Conservation (phyloP, 805 yeast genomes). For the Clavispora santaluciae region DNA sequence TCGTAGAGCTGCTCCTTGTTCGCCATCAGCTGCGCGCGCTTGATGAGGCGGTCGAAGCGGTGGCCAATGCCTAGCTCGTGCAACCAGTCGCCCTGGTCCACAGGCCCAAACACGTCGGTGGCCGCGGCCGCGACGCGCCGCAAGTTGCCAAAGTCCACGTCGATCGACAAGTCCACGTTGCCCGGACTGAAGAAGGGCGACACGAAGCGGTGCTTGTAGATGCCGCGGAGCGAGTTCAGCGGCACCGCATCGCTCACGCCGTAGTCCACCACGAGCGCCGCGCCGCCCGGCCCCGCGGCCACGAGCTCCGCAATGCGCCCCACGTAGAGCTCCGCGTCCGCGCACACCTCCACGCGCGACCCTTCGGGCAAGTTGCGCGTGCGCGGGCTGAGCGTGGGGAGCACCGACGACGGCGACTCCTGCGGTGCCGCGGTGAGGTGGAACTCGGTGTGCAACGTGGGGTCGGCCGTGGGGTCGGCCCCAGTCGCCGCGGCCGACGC, state of each 20-base stretch:
- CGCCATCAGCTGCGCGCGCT: conserved; percentile 34
- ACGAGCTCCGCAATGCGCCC: conserved; percentile 46
- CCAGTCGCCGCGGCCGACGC: conserved; percentile 6
- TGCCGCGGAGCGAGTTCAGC: conserved; percentile 68
- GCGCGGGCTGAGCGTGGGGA: conserved; percentile 49
- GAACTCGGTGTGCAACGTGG: conserved; percentile 33
- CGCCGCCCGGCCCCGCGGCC: conserved; percentile 45
- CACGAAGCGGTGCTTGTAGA: conserved; percentile 65
- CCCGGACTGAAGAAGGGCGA: conserved; percentile 77
- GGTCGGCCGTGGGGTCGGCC: neutral
- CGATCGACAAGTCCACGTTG: conserved; percentile 73
- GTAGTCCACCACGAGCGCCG: conserved; percentile 72
- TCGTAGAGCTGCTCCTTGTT: conserved; percentile 48
- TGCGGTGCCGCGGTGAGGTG: conserved; percentile 53
- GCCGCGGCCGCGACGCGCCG: conserved; percentile 16
- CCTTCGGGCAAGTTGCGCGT: conserved; percentile 50
- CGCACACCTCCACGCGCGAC: conserved; percentile 65
- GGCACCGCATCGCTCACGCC: conserved; percentile 64
- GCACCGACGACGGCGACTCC: conserved; percentile 57
- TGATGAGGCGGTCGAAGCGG: conserved; percentile 56
- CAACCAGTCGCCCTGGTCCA: conserved; percentile 76
- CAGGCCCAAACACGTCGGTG: conserved; percentile 47
- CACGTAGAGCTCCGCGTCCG: conserved; percentile 62
- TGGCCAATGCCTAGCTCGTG: conserved; percentile 71
- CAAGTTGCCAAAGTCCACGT: conserved; percentile 73